Evolutionary conservation across 169 alveolate species (phyloP).

Genomic region (Cyclospora cayetanensis): DNA sequence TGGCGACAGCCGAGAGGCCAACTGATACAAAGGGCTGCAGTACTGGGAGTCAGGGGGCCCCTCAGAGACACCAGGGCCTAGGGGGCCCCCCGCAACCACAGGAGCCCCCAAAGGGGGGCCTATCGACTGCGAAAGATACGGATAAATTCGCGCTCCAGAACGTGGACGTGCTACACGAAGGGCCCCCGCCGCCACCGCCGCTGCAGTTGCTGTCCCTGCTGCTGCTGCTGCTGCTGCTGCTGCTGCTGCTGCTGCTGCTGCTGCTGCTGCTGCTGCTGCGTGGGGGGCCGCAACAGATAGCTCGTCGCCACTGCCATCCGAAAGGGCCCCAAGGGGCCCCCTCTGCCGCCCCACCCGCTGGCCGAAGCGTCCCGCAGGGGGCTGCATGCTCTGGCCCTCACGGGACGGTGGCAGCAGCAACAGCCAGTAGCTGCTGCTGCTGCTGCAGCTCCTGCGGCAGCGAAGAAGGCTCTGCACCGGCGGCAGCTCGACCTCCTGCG

Average conservation of each 20-base stretch:
- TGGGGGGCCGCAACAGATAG: neutral
- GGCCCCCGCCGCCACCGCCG: neutral
- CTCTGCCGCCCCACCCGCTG: neutral
- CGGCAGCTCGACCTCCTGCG: too few species aligned
- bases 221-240: slow-evolving; percentile 10
- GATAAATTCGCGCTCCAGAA: neutral
- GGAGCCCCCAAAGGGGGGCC: too few species aligned
- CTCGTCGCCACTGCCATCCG: neutral
- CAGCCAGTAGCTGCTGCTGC: slow-evolving; percentile 19
- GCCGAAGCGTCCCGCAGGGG: slow-evolving; percentile 1
- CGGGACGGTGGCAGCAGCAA: neutral
- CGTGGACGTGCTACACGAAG: neutral
- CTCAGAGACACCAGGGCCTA: too few species aligned
- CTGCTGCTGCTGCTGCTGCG: neutral
- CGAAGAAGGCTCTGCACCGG: too few species aligned
- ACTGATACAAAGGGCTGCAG: neutral
- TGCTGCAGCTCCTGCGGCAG: neutral
- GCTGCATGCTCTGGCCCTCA: neutral
- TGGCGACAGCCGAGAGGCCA: neutral
- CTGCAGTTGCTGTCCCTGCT: neutral
- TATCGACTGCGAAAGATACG: too few species aligned
- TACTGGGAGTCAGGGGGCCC: neutral
- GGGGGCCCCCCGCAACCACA: too few species aligned
- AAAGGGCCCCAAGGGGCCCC: neutral
- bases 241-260: neutral